phyloP scores from a whole-genome alignment of 345 rosid species.

The Hibiscus trionum region DNA sequence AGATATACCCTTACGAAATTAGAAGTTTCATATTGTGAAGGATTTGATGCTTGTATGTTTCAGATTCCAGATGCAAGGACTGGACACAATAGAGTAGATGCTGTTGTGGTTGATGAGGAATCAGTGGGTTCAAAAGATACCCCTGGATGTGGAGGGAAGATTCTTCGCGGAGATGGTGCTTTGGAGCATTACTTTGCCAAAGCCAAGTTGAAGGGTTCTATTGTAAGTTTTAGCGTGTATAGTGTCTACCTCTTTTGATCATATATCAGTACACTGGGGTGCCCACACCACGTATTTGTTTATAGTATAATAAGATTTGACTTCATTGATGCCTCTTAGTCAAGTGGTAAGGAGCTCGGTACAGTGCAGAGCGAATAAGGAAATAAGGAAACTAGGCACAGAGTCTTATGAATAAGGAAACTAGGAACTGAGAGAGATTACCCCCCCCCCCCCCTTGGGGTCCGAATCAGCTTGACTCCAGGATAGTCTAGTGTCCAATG shows the following conservation, averaged over 20 bases:
- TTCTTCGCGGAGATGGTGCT: slow-evolving; percentile 74
- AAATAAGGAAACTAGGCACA: too few species aligned
- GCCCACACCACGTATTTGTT: background rate
- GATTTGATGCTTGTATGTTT: slow-evolving; percentile 11
- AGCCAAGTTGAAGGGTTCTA: slow-evolving; percentile 28
- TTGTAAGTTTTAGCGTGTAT: slow-evolving; percentile 33
- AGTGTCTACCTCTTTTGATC: background rate
- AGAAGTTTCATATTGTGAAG: background rate
- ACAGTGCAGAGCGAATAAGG: too few species aligned
- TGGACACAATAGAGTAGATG: slow-evolving; percentile 64
- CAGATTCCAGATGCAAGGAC: slow-evolving; percentile 77
- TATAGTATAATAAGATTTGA: background rate
- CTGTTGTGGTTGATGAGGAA: slow-evolving; percentile 75
- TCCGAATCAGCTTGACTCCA: background rate
- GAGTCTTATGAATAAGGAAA: background rate
- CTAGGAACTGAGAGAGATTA: background rate
- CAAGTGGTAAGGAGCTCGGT: background rate
- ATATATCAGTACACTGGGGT: background rate
- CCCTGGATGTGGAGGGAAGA: slow-evolving; percentile 63
- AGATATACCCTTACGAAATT: background rate
- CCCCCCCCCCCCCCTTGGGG: background rate
- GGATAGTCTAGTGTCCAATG: background rate
- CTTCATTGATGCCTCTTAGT: background rate
- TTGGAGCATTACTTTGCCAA: slow-evolving; percentile 50
- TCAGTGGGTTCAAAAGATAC: slow-evolving; percentile 50